phyloP scores from a whole-genome alignment of 2,329 filamentous ascomycete genomes.

The Rasamsonia emersonii region DNA sequence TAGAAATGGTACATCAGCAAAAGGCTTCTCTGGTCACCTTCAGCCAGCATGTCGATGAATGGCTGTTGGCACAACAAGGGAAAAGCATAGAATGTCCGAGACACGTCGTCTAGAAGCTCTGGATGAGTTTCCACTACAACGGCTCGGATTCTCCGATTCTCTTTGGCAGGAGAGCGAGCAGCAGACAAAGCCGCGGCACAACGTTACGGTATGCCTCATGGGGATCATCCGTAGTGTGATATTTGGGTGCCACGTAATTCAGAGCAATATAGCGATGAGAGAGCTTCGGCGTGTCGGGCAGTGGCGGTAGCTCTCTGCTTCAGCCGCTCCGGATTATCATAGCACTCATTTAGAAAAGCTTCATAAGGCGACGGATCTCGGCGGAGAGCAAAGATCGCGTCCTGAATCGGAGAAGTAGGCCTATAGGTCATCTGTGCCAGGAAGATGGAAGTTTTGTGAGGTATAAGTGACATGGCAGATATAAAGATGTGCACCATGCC shows the following conservation, averaged over 20 bases:
- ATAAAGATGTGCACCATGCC: conserved; percentile 4
- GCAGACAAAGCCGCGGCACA: conserved; percentile 4
- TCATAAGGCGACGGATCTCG: conserved; percentile 1
- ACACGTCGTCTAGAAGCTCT: conserved; percentile 3
- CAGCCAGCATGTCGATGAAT: conserved; percentile 4
- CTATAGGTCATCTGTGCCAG: neutral
- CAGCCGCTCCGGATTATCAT: neutral
- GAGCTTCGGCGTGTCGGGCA: too few species aligned
- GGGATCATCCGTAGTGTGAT: too few species aligned
- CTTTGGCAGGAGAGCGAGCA: conserved; percentile 5
- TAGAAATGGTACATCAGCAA: conserved; percentile 6
- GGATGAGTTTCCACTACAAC: neutral
- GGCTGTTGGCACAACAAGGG: conserved; percentile 1
- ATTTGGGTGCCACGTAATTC: too few species aligned
- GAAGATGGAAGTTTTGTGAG: neutral
- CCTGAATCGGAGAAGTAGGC: conserved; percentile 3
- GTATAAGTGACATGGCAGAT: neutral
- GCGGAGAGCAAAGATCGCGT: neutral
- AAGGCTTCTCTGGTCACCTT: conserved; percentile 2
- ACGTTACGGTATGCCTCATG: conserved; percentile 5
- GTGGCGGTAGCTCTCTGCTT: too few species aligned
- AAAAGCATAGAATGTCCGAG: conserved; percentile 5
- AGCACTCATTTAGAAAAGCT: conserved; percentile 1
- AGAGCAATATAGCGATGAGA: too few species aligned
- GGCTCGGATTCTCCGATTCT: neutral